Base-by-base conservation (phyloP, 352 stramenopile species). In the Globisporangium lucens region DNA sequence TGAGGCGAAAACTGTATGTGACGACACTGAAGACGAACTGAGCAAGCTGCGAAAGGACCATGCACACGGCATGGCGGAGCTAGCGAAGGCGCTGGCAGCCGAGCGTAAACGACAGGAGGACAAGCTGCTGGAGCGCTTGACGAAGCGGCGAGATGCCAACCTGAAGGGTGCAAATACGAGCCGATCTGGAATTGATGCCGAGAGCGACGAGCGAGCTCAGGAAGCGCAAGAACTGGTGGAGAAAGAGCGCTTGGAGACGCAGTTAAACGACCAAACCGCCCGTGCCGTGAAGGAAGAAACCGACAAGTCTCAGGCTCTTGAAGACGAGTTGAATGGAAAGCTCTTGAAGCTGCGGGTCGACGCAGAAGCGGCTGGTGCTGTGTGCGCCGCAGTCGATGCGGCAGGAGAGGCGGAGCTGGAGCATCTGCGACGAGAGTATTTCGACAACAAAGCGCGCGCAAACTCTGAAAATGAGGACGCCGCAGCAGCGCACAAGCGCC, bases 81-180 rank as follows among this genome's bases (percentile, higher is more conserved):
- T 84, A 10, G 24, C 53, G 15, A 56, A 63, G 20, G 60, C 75
- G 7, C 38, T 84, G 24, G 62, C 58, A 3, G 59, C 74, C 1
- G 77, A 84, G 51, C 67, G 77, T 7, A 56, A 63, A 27, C 69
- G 74, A 12, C 76, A 81, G n/a, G 68, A 74, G 64, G 70, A 78
- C 43, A 83, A 81, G 58, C 46, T 83, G 17, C 30, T 72, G 15
- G 76, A 79, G 29, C 61, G 72, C 2, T 66, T 72, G 29, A 70
- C 64, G 6, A 75, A 63, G 36, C 60, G 69, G 17, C 63, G 73
- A 33, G 57, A 55, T 0, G 69, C 10, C 15, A 30, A 9, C 15
- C 1, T 52, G 22, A 63, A 63, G 33, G 24, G 6, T 4, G 24
- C n/a, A 71, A 35, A 46, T 59, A 33, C 56, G 72, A 43, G 55